phyloP scores from a whole-genome alignment of 1,284 basidiomycete species.

The Flammula alnicola region DNA sequence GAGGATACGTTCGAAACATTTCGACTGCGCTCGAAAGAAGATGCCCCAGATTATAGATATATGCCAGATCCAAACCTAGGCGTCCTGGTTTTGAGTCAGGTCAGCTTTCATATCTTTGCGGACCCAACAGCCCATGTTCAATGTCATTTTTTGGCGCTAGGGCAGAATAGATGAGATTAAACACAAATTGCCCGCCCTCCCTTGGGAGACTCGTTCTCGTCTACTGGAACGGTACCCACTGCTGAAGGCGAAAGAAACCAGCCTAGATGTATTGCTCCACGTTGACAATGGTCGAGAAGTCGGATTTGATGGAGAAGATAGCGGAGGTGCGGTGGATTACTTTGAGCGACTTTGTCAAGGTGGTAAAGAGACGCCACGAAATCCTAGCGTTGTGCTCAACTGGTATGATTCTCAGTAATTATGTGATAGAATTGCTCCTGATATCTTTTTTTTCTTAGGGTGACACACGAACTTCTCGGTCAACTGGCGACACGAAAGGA shows the following conservation, averaged over 20 bases:
- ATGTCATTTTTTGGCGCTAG: slow-evolving; percentile 41
- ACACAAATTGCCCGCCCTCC: slow-evolving; percentile 78
- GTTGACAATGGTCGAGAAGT: slow-evolving; percentile 71
- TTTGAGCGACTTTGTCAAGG: slow-evolving; percentile 70
- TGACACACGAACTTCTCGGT: slow-evolving; percentile 85
- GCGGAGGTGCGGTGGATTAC: slow-evolving; percentile 62
- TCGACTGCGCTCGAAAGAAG: slow-evolving; percentile 87
- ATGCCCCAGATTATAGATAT: slow-evolving; percentile 95
- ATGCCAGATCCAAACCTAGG: slow-evolving; percentile 98
- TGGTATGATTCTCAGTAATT: slow-evolving; percentile 73
- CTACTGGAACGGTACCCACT: slow-evolving; percentile 48
- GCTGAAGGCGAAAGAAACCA: slow-evolving; percentile 61
- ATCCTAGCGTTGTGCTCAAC: slow-evolving; percentile 79
- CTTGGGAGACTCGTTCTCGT: slow-evolving; percentile 66
- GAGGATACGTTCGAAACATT: slow-evolving; percentile 85
- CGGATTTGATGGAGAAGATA: slow-evolving; percentile 59
- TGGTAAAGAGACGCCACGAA: slow-evolving; percentile 39
- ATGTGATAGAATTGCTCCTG: background rate
- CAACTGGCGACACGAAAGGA: slow-evolving; percentile 67
- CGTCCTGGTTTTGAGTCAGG: slow-evolving; percentile 69
- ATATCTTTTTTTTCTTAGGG: slow-evolving; percentile 52
- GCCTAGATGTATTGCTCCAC: slow-evolving; percentile 74
- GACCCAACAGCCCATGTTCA: background rate
- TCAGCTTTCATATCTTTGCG: slow-evolving; percentile 27
- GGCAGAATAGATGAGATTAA: slow-evolving; percentile 61